Evolutionary conservation across 2,329 filamentous ascomycete species (phyloP), one percentile per base, ranked within the genome.

Genomic region (Penicillium sp.): DNA sequence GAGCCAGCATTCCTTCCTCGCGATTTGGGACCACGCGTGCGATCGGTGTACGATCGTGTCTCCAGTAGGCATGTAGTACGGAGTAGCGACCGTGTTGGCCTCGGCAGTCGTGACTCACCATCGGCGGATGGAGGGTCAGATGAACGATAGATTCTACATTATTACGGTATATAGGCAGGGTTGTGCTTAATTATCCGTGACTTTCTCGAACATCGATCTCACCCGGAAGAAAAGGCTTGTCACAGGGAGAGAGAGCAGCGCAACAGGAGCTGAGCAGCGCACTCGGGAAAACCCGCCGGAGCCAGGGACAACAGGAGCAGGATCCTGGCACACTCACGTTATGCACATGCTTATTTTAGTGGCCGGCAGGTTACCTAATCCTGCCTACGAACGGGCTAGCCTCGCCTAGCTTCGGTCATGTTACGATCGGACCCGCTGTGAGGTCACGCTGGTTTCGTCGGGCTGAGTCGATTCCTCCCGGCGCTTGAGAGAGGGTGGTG

Each of bases 221-320:
- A 15, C 11, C 15, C 15, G 9, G 21, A 47, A n/a, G 15, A 50
- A n/a, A 30, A 7, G 17, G 6, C 23, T 31, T 50, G 23, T 53
- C 23, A 30, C 30, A 53, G 50, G 50, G 50, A 15, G 11, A 6
- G 45, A 23, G n/a, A n/a, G 23, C 5, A n/a, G 6, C 19, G n/a
- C 31, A 38, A 7, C 8, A 11, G 9, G 35, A 38, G 35, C 35
- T 38, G 35, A 35, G 35, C 35, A 38, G 11, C 35, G 46, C 46
- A 29, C 55, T 57, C 55, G 55, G 55, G 55, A 50, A 57, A 57
- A 57, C 19, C 55, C 55, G 55, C 55, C 55, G 55, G 23, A 44
- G 30, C 47, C 46, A 49, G 21, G 46, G 44, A 15, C 11, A 23
- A 31, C 46, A 57, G 44, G 55, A 57, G 55, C 53, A 13, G 13